phyloP scores from a whole-genome alignment of 495 filamentous ascomycete genomes.

The Penicillium maclennaniae region DNA sequence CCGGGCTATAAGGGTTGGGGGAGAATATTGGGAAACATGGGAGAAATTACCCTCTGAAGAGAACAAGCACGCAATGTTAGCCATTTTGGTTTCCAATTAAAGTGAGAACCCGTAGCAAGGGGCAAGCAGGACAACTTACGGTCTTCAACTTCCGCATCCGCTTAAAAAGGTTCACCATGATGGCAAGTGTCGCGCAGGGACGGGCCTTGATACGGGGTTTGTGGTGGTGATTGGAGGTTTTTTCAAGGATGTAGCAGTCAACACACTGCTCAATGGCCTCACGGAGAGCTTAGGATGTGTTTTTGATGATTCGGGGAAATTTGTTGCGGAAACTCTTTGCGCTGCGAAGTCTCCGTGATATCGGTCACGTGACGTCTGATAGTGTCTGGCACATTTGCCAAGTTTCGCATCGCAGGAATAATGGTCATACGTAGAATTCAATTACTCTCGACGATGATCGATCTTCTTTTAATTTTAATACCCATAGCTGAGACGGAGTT shows the following conservation, averaged over 20 bases:
- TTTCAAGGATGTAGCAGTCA: neutral
- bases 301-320: slow-evolving; percentile 25
- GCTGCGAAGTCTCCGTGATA: slow-evolving; percentile 28
- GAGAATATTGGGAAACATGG: slow-evolving; percentile 11
- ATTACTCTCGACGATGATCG: neutral
- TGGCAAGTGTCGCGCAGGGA: slow-evolving; percentile 25
- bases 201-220: slow-evolving; percentile 12
- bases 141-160: slow-evolving; percentile 75
- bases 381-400: neutral
- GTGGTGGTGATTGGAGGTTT: neutral
- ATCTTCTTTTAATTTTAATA: neutral
- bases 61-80: slow-evolving; percentile 4
- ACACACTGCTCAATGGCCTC: neutral
- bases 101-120: neutral
- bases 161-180: slow-evolving; percentile 73
- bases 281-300: slow-evolving; percentile 1
- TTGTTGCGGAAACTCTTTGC: slow-evolving; percentile 22
- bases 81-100: slow-evolving; percentile 3
- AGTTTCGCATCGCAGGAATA: neutral
- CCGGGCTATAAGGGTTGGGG: slow-evolving; percentile 6
- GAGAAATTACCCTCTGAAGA: slow-evolving; percentile 34
- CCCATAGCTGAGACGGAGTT: neutral
- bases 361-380: slow-evolving; percentile 17
- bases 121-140: slow-evolving; percentile 49
- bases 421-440: neutral